Base-by-base conservation (phyloP, 2,329 filamentous ascomycete species). In the Zalaria sp. region DNA sequence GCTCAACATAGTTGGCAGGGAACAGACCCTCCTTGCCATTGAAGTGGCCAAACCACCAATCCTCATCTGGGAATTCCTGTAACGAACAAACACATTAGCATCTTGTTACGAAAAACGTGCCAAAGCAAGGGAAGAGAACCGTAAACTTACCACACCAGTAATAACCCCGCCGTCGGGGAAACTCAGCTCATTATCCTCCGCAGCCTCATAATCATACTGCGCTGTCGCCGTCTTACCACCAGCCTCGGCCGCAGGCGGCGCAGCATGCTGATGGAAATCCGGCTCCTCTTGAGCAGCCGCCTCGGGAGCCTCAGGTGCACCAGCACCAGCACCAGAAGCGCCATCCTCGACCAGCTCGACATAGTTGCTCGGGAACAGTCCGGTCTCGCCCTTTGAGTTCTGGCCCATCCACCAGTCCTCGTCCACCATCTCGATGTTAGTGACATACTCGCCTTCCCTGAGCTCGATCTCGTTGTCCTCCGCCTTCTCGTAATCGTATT, bases 371-470 rank as follows among this genome's bases (percentile, higher is more conserved):
- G 91, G 91, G 71, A 98, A 96, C 31, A 98, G 71, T 38, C 91
- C 91, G 44, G 72, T 80, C 61, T 95, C 86, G 52, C 91, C 91
- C 47, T 70, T 72, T 25, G 73, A 67, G 66, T 96, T 98, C 50
- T 82, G 84, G 35, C 93, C 91, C 75, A 94, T 83, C 91, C 91
- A 98, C 91, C 91, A 98, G 58, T 98, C 89, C 40, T 93, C 83
- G 53, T 96, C 91, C 2, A 98, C 86, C 83, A 93, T 93, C 48
- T 96, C 86, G 54, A 98, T 94, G 57, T 94, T 81, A 25, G 75
- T 87, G 32, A 98, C 81, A 49, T 80, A 76, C 54, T 95, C 84
- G 47, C 88, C 88, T 63, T 98, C 91, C 26, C 75, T 72, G 11
- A 98, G 73, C 50, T 94, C 87, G 43, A 98, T 76, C 64, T 98